Evolutionary conservation across 1,284 basidiomycete genomes (phyloP).

Genomic region (Heterobasidion irregulare): DNA sequence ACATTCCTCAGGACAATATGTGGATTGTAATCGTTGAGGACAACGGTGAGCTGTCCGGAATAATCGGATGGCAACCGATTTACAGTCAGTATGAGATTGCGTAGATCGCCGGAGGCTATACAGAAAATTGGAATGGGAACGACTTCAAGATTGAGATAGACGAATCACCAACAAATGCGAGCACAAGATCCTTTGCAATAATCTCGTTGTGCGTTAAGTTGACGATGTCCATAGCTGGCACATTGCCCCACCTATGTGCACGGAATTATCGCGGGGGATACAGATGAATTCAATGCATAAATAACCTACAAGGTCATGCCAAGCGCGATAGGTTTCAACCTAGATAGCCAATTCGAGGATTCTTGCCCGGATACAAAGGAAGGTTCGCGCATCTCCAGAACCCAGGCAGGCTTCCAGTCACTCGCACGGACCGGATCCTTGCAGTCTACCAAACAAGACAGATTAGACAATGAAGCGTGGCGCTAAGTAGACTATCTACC

Average conservation of each 20-base stretch:
- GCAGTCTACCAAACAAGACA: constrained; percentile 10
- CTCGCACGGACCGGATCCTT: constrained; percentile 15
- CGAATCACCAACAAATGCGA: constrained; percentile 12
- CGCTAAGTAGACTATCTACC: background rate
- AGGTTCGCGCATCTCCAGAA: constrained; percentile 14
- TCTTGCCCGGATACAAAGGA: constrained; percentile 9
- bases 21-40: constrained; percentile 27
- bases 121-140: background rate
- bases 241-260: constrained; percentile 22
- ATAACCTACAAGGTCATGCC: constrained; percentile 11
- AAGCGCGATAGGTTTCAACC: background rate
- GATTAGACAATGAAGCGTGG: background rate
- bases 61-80: constrained; percentile 28
- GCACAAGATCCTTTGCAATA: constrained; percentile 12
- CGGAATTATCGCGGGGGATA: background rate
- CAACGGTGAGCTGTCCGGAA: constrained; percentile 21
- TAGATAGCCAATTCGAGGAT: too few relatives aligned
- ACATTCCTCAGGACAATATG: constrained; percentile 24
- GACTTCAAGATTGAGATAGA: background rate
- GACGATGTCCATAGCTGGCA: constrained; percentile 23
- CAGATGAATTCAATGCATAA: background rate
- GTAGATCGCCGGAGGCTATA: constrained; percentile 31
- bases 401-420: constrained; percentile 21
- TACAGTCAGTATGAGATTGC: constrained; percentile 25
- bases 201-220: constrained; percentile 11